Base-by-base conservation (phyloP, 2,329 filamentous ascomycete species). In the Aspergillus sojae region DNA sequence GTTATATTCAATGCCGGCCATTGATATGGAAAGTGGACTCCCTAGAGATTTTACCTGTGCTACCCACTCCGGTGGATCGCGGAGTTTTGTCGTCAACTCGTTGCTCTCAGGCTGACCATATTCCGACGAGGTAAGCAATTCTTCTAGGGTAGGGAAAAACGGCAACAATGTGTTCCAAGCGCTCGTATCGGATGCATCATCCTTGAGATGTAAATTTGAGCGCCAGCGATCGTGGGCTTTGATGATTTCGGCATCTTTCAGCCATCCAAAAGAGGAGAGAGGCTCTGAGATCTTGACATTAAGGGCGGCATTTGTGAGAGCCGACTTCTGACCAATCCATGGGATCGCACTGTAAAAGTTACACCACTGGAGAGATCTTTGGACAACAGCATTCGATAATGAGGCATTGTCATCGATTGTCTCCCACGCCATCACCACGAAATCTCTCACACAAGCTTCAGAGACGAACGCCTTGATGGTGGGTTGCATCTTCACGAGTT, bases 161-260 rank as follows among this genome's bases (percentile, higher is more conserved):
- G 60, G 53, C 21, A 65, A 62, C 34, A 80, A 66, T 2, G 66
- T 67, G 5, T 71, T 66, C 72, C 74, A 79, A 28, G 70, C 67
- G 16, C 60, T 34, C 26, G 62, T 59, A 56, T 67, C 41, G n/a
- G 61, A 60, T 45, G 67, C 43, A 45, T 71, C 59, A 50, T 61
- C 58, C 19, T 66, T 43, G 14, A 78, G 64, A 2, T 71, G 65
- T 26, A 65, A 36, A 56, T 79, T 79, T 1, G 70, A 71, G 53
- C 75, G 77, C 80, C 80, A 83, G 34, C 62, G 69, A 45, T 81
- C 77, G 57, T 83, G 81, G 0, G 74, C 66, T 43, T 77, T 75
- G 75, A 83, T 82, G 16, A 80, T 75, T n/a, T 77, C 72, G 12
- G 77, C 71, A 48, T 81, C 78, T 65, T 83, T 83, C 60, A 83